These are phyloP conservation scores for Nannochloris sp. DNA, from an alignment of 139 green algal genomes.

Conservation along the genomic window DNA sequence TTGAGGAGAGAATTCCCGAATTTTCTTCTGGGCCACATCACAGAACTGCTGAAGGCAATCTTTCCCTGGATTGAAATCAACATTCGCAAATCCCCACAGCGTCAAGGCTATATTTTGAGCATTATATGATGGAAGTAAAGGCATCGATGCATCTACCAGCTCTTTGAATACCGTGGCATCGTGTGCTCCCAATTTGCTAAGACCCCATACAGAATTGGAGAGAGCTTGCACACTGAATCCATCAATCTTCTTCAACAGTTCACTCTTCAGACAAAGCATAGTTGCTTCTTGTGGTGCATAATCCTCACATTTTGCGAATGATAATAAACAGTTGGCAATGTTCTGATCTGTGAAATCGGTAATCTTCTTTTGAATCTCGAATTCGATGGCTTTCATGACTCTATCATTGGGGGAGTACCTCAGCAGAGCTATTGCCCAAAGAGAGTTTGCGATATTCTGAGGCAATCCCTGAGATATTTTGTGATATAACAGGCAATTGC, in stretches of 20 bases:
- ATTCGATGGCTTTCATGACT: slow-evolving; percentile 12
- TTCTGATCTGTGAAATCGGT: slow-evolving; percentile 17
- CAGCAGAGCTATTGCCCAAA: slow-evolving; percentile 34
- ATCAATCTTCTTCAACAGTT: slow-evolving; percentile 3
- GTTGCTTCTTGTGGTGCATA: slow-evolving; percentile 5
- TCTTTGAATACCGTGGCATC: slow-evolving; percentile 27
- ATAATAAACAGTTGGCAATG: slow-evolving; percentile 22
- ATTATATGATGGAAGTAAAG: slow-evolving; percentile 36
- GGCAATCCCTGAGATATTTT: slow-evolving; percentile 14
- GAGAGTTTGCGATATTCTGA: slow-evolving; percentile 28
- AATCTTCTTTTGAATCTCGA: slow-evolving; percentile 6
- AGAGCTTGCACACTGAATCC: slow-evolving; percentile 41
- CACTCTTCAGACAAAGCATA: too few relatives aligned
- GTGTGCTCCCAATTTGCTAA: slow-evolving; percentile 37
- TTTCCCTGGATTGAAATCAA: slow-evolving; percentile 12
- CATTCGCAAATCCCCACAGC: slow-evolving; percentile 32
- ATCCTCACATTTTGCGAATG: slow-evolving; percentile 46
- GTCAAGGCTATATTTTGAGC: slow-evolving; percentile 48
- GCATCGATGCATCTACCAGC: slow-evolving; percentile 12
- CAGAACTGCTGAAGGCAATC: slow-evolving; percentile 31
- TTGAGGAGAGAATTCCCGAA: slow-evolving; percentile 30
- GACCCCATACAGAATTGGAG: slow-evolving; percentile 51
- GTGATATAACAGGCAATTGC: slow-evolving; percentile 4
- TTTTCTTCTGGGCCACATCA: slow-evolving; percentile 8
- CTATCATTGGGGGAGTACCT: slow-evolving; percentile 6